phyloP scores from a whole-genome alignment of 2,329 filamentous ascomycete species.

The Sporothrix mexicana region DNA sequence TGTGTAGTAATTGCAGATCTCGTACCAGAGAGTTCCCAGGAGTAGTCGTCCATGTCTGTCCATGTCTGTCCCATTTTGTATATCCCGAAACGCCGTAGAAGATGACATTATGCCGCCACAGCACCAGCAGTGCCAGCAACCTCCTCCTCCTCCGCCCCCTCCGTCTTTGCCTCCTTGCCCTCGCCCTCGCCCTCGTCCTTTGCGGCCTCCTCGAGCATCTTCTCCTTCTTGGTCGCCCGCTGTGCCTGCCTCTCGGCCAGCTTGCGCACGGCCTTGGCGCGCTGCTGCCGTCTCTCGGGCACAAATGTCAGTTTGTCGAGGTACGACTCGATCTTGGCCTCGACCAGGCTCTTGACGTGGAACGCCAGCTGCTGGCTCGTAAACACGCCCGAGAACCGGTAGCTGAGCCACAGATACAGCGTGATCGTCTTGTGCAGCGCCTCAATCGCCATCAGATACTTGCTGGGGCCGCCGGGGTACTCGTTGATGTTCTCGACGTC shows the following conservation, averaged over 20 bases:
- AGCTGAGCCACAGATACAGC: constrained; percentile 91
- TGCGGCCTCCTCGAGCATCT: neutral
- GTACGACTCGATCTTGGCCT: constrained; percentile 72
- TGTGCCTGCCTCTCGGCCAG: constrained; percentile 36
- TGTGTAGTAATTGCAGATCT: neutral
- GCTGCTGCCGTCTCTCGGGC: constrained; percentile 43
- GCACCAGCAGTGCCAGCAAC: neutral
- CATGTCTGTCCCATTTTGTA: neutral
- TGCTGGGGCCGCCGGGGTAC: constrained; percentile 47
- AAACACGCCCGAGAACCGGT: constrained; percentile 83
- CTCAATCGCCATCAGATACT: constrained; percentile 74
- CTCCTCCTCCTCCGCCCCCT: neutral
- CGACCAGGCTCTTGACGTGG: constrained; percentile 77
- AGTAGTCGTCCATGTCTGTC: neutral
- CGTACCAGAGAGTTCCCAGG: neutral
- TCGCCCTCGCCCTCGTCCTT: neutral
- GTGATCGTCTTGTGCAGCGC: constrained; percentile 80
- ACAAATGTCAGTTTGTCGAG: constrained; percentile 62
- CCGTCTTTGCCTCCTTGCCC: neutral
- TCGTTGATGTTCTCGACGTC: constrained; percentile 60
- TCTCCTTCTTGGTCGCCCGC: neutral
- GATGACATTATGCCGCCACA: too few species aligned
- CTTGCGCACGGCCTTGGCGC: constrained; percentile 33
- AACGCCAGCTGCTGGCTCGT: constrained; percentile 75
- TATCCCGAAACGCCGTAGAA: constrained; percentile 5